These are phyloP conservation scores for Phytopythium cucurbitacearum DNA, from an alignment of 352 stramenopile species.

Conservation along the genomic window DNA sequence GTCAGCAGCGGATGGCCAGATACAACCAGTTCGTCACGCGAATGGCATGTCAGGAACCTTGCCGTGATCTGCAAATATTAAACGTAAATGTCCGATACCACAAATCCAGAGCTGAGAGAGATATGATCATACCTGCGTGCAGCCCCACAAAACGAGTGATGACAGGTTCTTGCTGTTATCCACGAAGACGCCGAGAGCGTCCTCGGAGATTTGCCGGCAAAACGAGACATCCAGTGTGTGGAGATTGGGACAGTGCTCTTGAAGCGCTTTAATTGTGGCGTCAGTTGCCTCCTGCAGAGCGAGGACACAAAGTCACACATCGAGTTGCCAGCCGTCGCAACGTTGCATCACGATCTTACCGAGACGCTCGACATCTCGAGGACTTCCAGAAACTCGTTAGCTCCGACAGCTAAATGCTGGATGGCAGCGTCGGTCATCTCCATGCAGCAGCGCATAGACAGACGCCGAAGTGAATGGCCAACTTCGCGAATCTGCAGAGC, in stretches of 20 bases:
- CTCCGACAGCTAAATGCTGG: conserved; percentile 51
- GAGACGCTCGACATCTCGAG: conserved; percentile 76
- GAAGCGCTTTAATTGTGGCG: conserved; percentile 35
- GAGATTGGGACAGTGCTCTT: conserved; percentile 44
- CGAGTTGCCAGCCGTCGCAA: background rate
- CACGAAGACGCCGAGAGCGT: conserved; percentile 57
- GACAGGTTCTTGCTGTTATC: conserved; percentile 39
- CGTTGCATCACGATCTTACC: conserved; percentile 24
- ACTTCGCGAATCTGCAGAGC: conserved; percentile 33
- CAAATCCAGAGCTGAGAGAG: background rate
- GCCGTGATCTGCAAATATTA: conserved; percentile 44
- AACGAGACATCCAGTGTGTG: conserved; percentile 71
- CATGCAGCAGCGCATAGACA: conserved; percentile 63
- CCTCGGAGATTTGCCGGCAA: conserved; percentile 63
- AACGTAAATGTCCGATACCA: background rate
- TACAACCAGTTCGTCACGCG: conserved; percentile 54
- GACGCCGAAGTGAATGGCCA: conserved; percentile 41
- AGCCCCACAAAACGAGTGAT: conserved; percentile 64
- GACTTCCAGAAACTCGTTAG: conserved; percentile 47
- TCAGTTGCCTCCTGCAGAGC: conserved; percentile 50
- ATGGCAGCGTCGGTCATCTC: conserved; percentile 52
- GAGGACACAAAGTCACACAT: conserved; percentile 4
- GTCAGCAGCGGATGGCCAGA: conserved; percentile 67
- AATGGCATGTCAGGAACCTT: conserved; percentile 67
- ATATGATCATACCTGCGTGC: conserved; percentile 47